Conservation (phyloP, 805 yeast genomes). For the Kluyveromyces nonfermentans region DNA sequence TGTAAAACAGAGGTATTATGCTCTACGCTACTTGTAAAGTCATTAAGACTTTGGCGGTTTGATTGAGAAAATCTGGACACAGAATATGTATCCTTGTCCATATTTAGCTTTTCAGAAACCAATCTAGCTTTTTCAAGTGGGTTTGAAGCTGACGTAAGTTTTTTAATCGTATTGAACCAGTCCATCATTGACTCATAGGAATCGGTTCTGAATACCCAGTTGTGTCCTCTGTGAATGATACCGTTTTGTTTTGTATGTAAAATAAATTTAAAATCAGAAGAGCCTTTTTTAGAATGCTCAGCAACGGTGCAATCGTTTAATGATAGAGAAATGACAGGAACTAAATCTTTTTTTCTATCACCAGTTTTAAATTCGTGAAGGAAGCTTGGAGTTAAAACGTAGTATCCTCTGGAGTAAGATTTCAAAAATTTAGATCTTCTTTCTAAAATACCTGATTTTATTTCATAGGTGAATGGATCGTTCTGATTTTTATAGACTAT, state of each 20-base stretch:
- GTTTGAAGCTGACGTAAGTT: conserved; percentile 52
- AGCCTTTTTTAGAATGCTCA: conserved; percentile 72
- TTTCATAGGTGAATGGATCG: conserved; percentile 57
- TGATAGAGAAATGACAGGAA: conserved; percentile 75
- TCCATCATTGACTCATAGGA: conserved; percentile 66
- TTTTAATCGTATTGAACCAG: conserved; percentile 77
- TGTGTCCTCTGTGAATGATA: conserved; percentile 70
- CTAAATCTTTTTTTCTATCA: conserved; percentile 72
- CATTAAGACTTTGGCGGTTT: background rate
- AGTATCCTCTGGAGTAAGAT: conserved; percentile 86
- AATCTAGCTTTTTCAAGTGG: conserved; percentile 48
- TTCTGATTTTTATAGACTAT: conserved; percentile 58
- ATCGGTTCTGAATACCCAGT: conserved; percentile 92
- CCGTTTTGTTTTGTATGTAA: conserved; percentile 69
- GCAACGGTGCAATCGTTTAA: conserved; percentile 72
- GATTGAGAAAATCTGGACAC: background rate
- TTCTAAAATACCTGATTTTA: conserved; percentile 75
- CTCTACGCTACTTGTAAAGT: conserved; percentile 1
- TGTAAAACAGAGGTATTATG: conserved; percentile 1
- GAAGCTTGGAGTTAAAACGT: conserved; percentile 79
- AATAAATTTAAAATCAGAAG: conserved; percentile 66
- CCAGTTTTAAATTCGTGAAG: conserved; percentile 83
- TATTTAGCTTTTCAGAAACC: conserved; percentile 23
- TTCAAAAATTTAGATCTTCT: conserved; percentile 85
- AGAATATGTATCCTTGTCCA: conserved; percentile 10